Evolutionary conservation across 768 basidiomycete genomes (phyloP).

Genomic region (Phanerochaete carnosa): DNA sequence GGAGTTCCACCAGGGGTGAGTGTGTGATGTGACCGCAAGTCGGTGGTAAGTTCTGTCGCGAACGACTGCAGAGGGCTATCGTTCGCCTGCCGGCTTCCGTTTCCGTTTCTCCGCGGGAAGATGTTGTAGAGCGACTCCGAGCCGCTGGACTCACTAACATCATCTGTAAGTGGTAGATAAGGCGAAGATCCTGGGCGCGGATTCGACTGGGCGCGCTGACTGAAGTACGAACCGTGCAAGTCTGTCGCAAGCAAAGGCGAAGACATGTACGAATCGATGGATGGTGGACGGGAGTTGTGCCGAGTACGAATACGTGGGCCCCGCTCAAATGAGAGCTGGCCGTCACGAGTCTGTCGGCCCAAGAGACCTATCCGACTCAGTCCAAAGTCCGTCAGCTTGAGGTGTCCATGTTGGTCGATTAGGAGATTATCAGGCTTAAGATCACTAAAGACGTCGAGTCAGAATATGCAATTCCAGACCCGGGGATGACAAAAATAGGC

Average conservation of each 20-base stretch:
- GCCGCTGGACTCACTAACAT: slow-evolving; percentile 81
- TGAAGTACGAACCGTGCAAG: slow-evolving; percentile 72
- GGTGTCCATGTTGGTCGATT: slow-evolving; percentile 93
- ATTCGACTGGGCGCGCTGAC: slow-evolving; percentile 56
- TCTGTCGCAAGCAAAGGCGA: slow-evolving; percentile 71
- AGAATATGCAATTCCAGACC: slow-evolving; percentile 1
- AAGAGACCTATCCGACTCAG: slow-evolving; percentile 96
- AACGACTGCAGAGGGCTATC: slow-evolving; percentile 88
- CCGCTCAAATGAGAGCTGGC: slow-evolving; percentile 29
- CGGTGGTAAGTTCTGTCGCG: slow-evolving; percentile 79
- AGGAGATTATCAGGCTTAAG: slow-evolving; percentile 97
- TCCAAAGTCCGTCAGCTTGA: slow-evolving; percentile 98
- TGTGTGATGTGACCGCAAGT: slow-evolving; percentile 74
- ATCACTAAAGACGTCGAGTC: slow-evolving; percentile 55
- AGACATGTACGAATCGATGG: slow-evolving; percentile 76
- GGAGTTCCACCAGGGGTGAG: slow-evolving; percentile 67
- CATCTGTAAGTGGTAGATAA: slow-evolving; percentile 72
- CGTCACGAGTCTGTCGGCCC: slow-evolving; percentile 89
- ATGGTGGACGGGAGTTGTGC: slow-evolving; percentile 73
- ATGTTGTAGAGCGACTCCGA: slow-evolving; percentile 71
- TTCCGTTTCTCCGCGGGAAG: slow-evolving; percentile 44
- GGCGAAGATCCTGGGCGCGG: slow-evolving; percentile 62
- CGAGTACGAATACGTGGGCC: slow-evolving; percentile 42
- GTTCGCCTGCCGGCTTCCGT: slow-evolving; percentile 31
- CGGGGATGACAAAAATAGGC: slow-evolving; percentile 23